Evolutionary conservation across 1,139 yeast species (phyloP).

Genomic region (Taiozyma onychis): DNA sequence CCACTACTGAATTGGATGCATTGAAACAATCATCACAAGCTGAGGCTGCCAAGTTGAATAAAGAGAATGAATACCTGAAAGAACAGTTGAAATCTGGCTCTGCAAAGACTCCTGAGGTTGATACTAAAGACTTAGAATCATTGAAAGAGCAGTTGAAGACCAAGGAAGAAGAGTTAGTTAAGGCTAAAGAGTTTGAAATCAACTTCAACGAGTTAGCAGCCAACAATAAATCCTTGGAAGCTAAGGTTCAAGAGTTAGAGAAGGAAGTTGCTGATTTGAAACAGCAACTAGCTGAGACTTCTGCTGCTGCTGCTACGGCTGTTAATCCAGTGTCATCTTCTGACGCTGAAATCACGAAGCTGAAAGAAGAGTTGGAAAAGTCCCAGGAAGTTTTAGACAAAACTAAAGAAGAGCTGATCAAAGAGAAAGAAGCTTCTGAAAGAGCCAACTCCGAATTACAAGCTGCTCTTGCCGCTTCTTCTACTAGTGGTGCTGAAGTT

Average conservation of each 20-base stretch:
- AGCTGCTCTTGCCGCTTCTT: neutral
- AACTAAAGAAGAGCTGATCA: conserved; percentile 4
- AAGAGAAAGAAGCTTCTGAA: conserved; percentile 5
- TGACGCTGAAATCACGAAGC: conserved; percentile 16
- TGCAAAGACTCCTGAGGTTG: neutral
- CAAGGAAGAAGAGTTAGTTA: conserved; percentile 19
- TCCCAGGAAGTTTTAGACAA: conserved; percentile 3
- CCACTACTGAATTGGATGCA: conserved; percentile 8
- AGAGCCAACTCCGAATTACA: neutral
- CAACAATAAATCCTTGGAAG: conserved; percentile 9
- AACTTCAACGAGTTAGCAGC: conserved; percentile 19
- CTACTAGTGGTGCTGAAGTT: neutral
- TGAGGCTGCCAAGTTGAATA: conserved; percentile 11
- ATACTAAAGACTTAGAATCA: conserved; percentile 20
- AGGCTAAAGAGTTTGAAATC: conserved; percentile 24
- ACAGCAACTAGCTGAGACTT: conserved; percentile 17
- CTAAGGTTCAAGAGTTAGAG: conserved; percentile 22
- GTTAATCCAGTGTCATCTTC: conserved; percentile 10
- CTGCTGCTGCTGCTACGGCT: conserved; percentile 5
- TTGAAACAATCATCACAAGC: conserved; percentile 6
- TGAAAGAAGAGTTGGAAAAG: conserved; percentile 16
- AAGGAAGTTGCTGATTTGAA: conserved; percentile 15
- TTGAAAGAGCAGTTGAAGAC: conserved; percentile 23
- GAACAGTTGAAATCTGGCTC: conserved; percentile 1
- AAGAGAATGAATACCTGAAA: conserved; percentile 12